Conservation (phyloP, 345 rosid species). For the Syzygium aromaticum region DNA sequence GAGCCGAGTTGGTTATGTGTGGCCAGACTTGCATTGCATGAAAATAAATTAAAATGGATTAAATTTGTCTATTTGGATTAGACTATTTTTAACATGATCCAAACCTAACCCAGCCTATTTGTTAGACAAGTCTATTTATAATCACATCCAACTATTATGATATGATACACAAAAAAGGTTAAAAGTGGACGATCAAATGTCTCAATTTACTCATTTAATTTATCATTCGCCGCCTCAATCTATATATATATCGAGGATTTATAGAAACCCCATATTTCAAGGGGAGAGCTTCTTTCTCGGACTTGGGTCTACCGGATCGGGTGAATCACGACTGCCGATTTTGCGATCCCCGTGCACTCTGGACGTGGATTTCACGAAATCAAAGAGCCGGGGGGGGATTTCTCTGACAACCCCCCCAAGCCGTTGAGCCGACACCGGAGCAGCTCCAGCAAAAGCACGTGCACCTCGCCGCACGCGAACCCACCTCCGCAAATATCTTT, state of each 20-base stretch:
- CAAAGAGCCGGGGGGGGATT: background rate
- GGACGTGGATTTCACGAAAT: background rate
- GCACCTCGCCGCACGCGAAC: background rate
- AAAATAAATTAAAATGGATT: too few relatives aligned
- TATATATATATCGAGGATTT: rapidly evolving
- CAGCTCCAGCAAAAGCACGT: background rate
- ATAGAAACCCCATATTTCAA: rapidly evolving
- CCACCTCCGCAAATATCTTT: background rate
- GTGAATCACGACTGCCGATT: background rate
- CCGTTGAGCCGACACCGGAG: too few relatives aligned
- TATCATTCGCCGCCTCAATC: background rate
- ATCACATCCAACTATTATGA: too few relatives aligned
- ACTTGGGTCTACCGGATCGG: background rate
- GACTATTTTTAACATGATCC: too few relatives aligned
- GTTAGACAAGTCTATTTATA: too few relatives aligned
- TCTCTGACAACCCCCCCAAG: background rate
- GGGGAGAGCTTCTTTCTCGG: background rate
- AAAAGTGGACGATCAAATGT: background rate
- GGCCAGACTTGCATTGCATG: too few relatives aligned
- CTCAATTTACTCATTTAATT: background rate
- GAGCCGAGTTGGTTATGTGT: too few relatives aligned
- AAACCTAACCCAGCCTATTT: too few relatives aligned
- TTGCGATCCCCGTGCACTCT: background rate
- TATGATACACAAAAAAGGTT: background rate
- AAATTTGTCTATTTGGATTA: too few relatives aligned